A percentile compares a stretch with the other conserved stretches of the same genome.
phyloP scores from a whole-genome alignment of 371 early-diverging fungal species.

The Mortierella sp. region DNA sequence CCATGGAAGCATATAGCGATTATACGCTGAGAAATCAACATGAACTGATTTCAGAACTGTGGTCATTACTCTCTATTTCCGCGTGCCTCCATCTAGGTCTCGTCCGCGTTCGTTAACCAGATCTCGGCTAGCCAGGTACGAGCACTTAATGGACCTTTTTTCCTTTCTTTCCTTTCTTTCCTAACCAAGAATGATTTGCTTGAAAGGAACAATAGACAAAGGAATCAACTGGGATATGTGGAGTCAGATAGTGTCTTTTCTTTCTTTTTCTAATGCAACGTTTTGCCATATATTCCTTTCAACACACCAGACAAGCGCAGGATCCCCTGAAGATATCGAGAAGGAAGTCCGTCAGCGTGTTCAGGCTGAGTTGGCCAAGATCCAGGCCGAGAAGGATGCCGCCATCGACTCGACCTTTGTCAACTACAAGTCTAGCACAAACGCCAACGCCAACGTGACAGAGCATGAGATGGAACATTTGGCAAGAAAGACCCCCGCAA shows the following conservation, averaged over 20 bases:
- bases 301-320: slow-evolving; percentile 10
- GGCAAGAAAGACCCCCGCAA: slow-evolving; percentile 35
- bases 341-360: slow-evolving; percentile 54
- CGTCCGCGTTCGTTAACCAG: slow-evolving; percentile 51
- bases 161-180: not conserved
- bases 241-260: too few species aligned
- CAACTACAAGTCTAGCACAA: slow-evolving; percentile 48
- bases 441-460: slow-evolving; percentile 51
- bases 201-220: not conserved
- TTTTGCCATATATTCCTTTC: not conserved
- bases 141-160: too few species aligned
- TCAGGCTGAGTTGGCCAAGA: slow-evolving; percentile 50
- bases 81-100: slow-evolving; percentile 27
- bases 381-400: slow-evolving; percentile 41
- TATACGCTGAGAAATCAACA: not conserved
- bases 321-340: slow-evolving; percentile 51
- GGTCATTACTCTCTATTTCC: not conserved
- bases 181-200: too few species aligned
- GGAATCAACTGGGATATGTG: too few species aligned
- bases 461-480: slow-evolving; percentile 56
- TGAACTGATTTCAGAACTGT: not conserved
- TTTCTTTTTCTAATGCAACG: not conserved
- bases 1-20: not conserved
- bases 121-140: slow-evolving; percentile 49
- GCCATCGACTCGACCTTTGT: slow-evolving; percentile 34